A percentile compares a stretch with the other conserved stretches of the same genome.
Evolutionary conservation across 148 eudicot species (phyloP).

Genomic region (Pharnaceum exiguum): DNA sequence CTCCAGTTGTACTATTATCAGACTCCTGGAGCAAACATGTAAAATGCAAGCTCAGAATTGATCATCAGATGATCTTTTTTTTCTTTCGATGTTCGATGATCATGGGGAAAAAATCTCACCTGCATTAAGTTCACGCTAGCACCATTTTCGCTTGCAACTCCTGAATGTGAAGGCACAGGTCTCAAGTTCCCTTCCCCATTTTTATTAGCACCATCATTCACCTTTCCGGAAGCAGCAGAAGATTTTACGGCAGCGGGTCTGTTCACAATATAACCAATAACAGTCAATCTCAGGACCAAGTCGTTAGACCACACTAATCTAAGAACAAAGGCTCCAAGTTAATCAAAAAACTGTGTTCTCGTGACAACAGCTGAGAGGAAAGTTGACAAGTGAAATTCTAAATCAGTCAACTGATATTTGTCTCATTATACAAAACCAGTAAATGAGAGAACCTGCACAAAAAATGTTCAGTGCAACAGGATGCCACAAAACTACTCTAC

Average conservation of each 20-base stretch:
- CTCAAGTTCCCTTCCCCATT: slow-evolving; percentile 29
- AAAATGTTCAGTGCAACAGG: neutral
- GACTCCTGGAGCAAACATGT: neutral
- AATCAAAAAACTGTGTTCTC: neutral
- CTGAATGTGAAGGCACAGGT: slow-evolving; percentile 38
- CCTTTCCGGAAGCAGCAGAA: slow-evolving; percentile 21
- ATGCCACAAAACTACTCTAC: too few relatives aligned
- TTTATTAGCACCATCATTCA: slow-evolving; percentile 26
- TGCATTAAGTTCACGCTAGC: slow-evolving; percentile 47
- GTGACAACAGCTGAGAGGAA: neutral
- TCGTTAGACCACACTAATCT: neutral
- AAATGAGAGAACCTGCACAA: neutral
- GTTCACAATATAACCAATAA: slow-evolving; percentile 34
- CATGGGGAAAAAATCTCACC: too few relatives aligned
- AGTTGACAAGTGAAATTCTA: neutral
- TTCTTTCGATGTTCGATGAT: neutral
- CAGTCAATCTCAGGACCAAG: neutral
- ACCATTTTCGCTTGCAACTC: slow-evolving; percentile 50
- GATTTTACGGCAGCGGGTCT: slow-evolving; percentile 13
- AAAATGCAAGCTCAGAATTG: neutral
- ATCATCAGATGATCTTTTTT: neutral
- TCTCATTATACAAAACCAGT: too few relatives aligned
- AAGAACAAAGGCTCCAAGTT: neutral
- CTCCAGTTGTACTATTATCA: too few relatives aligned
- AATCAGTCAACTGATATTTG: too few relatives aligned